phyloP scores from a whole-genome alignment of 208 protist species.

The Wallacemonas sp. region DNA sequence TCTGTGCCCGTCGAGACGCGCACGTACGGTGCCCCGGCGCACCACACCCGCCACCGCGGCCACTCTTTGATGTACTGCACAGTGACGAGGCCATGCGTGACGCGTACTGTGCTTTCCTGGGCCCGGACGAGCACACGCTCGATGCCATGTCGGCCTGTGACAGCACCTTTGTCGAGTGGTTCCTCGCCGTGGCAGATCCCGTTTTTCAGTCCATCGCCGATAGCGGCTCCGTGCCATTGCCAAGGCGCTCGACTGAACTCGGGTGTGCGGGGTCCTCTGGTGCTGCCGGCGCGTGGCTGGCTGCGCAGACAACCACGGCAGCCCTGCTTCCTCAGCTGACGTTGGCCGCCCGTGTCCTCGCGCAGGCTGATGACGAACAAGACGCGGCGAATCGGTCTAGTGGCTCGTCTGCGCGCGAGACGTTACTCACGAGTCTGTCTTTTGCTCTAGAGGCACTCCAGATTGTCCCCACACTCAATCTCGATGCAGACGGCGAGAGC shows the following conservation, averaged over 20 bases:
- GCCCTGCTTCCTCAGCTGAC: background rate
- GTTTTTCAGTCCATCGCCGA: background rate
- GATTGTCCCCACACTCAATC: background rate
- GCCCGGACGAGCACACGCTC: background rate
- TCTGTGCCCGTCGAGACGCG: too few relatives aligned
- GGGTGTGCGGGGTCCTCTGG: background rate
- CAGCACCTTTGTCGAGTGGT: background rate
- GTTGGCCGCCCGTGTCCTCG: constrained; percentile 3
- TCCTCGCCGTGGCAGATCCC: constrained; percentile 1
- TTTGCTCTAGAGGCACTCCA: background rate
- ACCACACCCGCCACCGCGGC: background rate
- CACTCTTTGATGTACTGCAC: background rate
- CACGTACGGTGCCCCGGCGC: background rate
- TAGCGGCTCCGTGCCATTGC: background rate
- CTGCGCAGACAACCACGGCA: background rate
- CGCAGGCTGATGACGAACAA: too few relatives aligned
- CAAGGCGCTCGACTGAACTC: background rate
- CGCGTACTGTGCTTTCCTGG: background rate
- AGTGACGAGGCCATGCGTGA: background rate
- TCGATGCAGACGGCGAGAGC: background rate
- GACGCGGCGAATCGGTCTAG: too few relatives aligned
- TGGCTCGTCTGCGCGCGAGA: background rate
- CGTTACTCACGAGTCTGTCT: background rate
- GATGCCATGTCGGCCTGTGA: constrained; percentile 5
- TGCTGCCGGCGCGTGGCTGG: background rate